Base-by-base conservation (phyloP, 139 green algal genomes). In the Pycnococcus provasolii region DNA sequence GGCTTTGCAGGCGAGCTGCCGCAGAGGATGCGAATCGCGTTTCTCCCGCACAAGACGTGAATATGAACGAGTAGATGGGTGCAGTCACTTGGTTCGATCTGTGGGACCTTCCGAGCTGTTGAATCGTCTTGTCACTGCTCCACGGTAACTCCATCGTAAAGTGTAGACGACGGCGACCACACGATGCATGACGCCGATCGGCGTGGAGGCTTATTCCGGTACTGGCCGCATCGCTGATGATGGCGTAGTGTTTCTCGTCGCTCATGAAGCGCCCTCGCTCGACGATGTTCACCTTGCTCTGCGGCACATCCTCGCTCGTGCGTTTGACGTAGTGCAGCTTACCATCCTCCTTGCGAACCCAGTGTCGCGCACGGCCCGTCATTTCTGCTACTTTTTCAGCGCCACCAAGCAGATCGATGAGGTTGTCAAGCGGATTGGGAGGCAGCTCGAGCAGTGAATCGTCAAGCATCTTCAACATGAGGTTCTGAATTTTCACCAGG, bases 211-310 rank as follows among this genome's bases (percentile, higher is more conserved):
- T 87, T 70, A 94, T 92, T 59, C 88, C 88, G 3, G 84, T 84
- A 47, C 77, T 88, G 6, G 87, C 88, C 2, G 88, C 88, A 60
- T 97, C 91, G 0, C 71, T 87, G 65, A 97, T 90, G 65, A 97
- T 88, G 42, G 91, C 91, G 13, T 96, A 84, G 5, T 88, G 62
- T 74, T 96, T 95, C 15, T 73, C 50, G 15, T 86, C 90, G 42
- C 69, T 58, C 82, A 55, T 11, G 80, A 92, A 92, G 62, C 80
- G 64, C 62, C 85, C 70, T 53, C 82, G 79, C 77, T 91, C 86
- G 42, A 75, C 61, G 59, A 90, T 71, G 73, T 90, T 55, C 11
- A 55, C 50, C 50, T 55, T 11, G 50, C 50, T 55, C 50, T 55
- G 50, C 11, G 50, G 50, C 50, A 55, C 50, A 11, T 13, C 50